Percentiles rank a stretch among this genome's conserved stretches.
Evolutionary conservation across 495 filamentous ascomycete genomes (phyloP).

Genomic region (Peziza echinospora): DNA sequence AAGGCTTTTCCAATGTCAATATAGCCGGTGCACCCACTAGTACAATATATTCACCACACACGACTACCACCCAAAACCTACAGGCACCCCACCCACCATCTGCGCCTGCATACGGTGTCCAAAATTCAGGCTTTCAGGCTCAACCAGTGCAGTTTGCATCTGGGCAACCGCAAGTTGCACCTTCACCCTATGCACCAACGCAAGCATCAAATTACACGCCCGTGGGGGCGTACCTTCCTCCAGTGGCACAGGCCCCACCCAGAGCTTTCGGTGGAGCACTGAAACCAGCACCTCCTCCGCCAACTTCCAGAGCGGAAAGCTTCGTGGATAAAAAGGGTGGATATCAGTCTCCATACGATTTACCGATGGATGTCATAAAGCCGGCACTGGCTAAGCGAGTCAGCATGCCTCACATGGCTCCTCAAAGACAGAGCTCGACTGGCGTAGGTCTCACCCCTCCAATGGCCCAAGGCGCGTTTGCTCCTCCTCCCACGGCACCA

Average conservation of each 20-base stretch:
- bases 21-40: constrained; percentile 1
- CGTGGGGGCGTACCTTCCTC: constrained; percentile 9
- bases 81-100: constrained; percentile 11
- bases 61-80: constrained; percentile 10
- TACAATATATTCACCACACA: constrained; percentile 15
- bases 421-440: constrained; percentile 12
- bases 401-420: constrained; percentile 7
- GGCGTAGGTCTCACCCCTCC: constrained; percentile 6
- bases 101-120: constrained; percentile 8
- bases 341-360: constrained; percentile 82
- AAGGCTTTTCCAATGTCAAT: constrained; percentile 20
- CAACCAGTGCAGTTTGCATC: constrained; percentile 22
- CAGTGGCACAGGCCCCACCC: constrained; percentile 21
- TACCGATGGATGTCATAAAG: constrained; percentile 49
- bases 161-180: constrained; percentile 21
- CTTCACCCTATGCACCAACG: constrained; percentile 4
- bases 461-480: background rate
- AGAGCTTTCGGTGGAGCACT: constrained; percentile 23
- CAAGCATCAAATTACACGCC: background rate
- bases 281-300: constrained; percentile 13
- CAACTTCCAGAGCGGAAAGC: constrained; percentile 41
- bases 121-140: constrained; percentile 7
- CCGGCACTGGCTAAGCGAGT: constrained; percentile 17
- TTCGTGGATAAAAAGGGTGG: constrained; percentile 83
- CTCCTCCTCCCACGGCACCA: background rate